Percentiles rank a stretch among this genome's conserved stretches.
These are phyloP conservation scores for Salix brachista DNA, from an alignment of 345 rosid species.

Conservation along the genomic window DNA sequence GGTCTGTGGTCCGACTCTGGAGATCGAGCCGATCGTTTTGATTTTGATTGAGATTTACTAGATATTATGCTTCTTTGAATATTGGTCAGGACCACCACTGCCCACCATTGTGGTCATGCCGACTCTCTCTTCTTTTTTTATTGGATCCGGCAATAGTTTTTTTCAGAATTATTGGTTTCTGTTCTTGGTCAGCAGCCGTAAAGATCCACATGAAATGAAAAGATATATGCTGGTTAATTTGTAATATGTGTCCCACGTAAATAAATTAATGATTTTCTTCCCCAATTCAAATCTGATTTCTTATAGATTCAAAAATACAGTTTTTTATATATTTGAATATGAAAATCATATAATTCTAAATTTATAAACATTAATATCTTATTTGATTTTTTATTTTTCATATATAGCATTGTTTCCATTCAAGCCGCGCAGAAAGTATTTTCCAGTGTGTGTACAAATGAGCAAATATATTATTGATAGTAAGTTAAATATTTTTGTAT, in stretches of 20 bases:
- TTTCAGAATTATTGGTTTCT: neutral
- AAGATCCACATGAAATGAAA: neutral
- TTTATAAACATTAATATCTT: no score
- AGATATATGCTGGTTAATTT: neutral
- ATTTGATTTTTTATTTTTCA: no score
- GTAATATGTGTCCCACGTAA: no score
- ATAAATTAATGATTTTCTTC: no score
- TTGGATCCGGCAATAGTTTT: neutral
- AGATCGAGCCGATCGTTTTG: conserved; percentile 13
- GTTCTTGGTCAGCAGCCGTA: neutral
- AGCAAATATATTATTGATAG: no score
- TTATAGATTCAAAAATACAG: no score
- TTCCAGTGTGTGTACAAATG: no score
- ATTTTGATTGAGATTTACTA: conserved; percentile 4
- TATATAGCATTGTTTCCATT: neutral
- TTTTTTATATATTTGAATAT: no score
- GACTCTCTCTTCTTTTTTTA: neutral
- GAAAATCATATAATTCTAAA: no score
- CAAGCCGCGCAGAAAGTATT: no score
- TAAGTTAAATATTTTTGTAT: no score
- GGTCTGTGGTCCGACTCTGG: conserved; percentile 26
- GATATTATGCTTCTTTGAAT: neutral
- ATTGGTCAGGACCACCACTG: conserved; percentile 1
- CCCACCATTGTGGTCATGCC: neutral
- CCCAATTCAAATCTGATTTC: no score